Evolutionary conservation across 352 stramenopile genomes (phyloP).

Genomic region (Phytophthora kernoviae): DNA sequence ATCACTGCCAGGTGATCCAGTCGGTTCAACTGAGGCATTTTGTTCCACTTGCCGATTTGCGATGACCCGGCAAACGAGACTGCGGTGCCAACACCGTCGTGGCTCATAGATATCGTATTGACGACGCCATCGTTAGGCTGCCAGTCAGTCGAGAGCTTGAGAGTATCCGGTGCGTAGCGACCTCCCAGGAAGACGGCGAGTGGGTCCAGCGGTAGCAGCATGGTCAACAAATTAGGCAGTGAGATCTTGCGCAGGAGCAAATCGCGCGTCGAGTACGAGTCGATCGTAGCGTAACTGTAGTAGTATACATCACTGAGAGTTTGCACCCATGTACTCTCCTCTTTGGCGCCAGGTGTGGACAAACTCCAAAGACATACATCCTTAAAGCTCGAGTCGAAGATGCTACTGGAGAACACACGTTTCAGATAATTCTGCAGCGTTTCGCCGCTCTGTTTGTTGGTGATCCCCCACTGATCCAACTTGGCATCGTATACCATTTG

Average conservation of each 20-base stretch:
- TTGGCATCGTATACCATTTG: constrained; percentile 53
- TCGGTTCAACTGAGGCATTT: constrained; percentile 47
- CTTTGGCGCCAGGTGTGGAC: constrained; percentile 46
- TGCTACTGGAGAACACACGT: constrained; percentile 41
- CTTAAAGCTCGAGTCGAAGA: constrained; percentile 49
- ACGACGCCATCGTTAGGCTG: constrained; percentile 56
- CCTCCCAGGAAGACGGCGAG: constrained; percentile 42
- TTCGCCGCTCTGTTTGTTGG: constrained; percentile 29
- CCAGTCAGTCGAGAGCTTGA: constrained; percentile 41
- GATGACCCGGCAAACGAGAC: constrained; percentile 37
- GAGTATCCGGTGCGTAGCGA: constrained; percentile 33
- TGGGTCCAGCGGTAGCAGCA: constrained; percentile 44
- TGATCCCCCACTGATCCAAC: constrained; percentile 54
- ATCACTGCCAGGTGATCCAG: constrained; percentile 55
- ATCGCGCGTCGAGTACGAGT: constrained; percentile 42
- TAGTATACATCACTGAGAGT: constrained; percentile 64
- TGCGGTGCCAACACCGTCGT: constrained; percentile 29
- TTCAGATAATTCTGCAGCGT: constrained; percentile 41
- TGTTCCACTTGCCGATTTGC: constrained; percentile 54
- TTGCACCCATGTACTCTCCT: constrained; percentile 57
- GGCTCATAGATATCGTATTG: constrained; percentile 50
- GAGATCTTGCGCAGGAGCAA: constrained; percentile 43
- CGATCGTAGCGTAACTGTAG: constrained; percentile 54
- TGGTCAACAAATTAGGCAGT: constrained; percentile 52
- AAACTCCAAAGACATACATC: constrained; percentile 54